Conservation (phyloP, 176 grass and related monocot species). For the Saccharum officinarum region DNA sequence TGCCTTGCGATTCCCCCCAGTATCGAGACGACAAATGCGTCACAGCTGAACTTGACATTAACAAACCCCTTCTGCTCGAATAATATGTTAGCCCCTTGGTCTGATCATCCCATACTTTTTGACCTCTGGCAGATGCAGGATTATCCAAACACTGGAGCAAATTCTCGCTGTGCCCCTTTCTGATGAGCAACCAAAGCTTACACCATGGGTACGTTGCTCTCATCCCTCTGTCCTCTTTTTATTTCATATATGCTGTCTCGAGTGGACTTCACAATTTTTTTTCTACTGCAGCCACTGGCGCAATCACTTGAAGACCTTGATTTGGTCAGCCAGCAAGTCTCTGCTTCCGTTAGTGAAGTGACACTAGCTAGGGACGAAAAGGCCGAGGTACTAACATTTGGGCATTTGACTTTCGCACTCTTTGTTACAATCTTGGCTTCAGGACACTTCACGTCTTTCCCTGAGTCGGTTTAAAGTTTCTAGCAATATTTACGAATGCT, state of each 20-base stretch:
- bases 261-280: neutral
- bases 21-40: neutral
- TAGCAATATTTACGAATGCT: constrained; percentile 2
- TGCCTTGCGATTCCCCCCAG: neutral
- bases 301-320: constrained; percentile 83
- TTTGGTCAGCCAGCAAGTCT: constrained; percentile 65
- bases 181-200: constrained; percentile 65
- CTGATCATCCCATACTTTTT: neutral
- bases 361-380: constrained; percentile 73
- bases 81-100: constrained; percentile 1
- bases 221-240: constrained; percentile 5
- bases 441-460: neutral
- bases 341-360: constrained; percentile 85
- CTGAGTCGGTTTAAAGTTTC: neutral
- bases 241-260: neutral
- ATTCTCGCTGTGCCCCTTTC: constrained; percentile 61
- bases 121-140: constrained; percentile 61
- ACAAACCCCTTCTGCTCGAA: neutral
- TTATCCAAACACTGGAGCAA: constrained; percentile 79
- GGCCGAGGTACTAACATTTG: constrained; percentile 51
- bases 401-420: neutral
- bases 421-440: constrained; percentile 4
- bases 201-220: constrained; percentile 70
- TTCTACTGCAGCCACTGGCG: constrained; percentile 51
- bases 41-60: neutral